Evolutionary conservation across 2,329 filamentous ascomycete genomes (phyloP), one percentile per base, ranked within the genome.

Genomic region (Plectosphaerella sp.): DNA sequence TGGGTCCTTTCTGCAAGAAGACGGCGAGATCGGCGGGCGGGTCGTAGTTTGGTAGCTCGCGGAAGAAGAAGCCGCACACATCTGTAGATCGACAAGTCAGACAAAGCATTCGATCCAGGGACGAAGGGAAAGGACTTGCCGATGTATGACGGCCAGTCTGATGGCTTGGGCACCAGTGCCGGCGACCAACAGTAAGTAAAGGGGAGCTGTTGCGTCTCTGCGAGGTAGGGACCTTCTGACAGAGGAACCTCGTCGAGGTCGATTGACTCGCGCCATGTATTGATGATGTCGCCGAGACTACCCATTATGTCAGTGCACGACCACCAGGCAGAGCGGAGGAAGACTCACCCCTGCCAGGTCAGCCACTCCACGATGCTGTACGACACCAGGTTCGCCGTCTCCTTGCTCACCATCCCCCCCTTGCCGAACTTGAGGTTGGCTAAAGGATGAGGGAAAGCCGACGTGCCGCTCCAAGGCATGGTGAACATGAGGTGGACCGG

Each of bases 121-220:
- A 24, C 35, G 9, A 14, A 24, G 9, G 10, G 2, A 33, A 12
- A 2, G 3, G 7, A 45, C 41, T 43, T 76, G 58, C 78, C 78
- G 36, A 88, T 85, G 51, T 86, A 75, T 2, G 74, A 65, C 0
- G 74, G 76, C 85, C 86, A 88, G 59, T 88, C 86, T 3, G 70
- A 71, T 0, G 85, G 85, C 58, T 88, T 88, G 0, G 82, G 78
- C 1, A 88, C 82, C 7, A 88, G 67, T 4, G 83, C 77, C 0
- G 84, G 83, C 0, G 84, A 88, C 88, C 88, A 92, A 64, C 88
- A 89, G 59, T 92, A 93, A 0, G 89, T 90, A 54, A 86, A 87
- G 0, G 89, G 88, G 5, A 91, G 77, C 45, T 76, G 76, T 14
- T 92, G 67, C 8, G 85, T 80, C 50, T 82, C 81, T 1, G 89